A percentile compares a stretch with the other conserved stretches of the same genome.
phyloP scores from a whole-genome alignment of 148 eudicot genomes.

The Agrostemma githago region DNA sequence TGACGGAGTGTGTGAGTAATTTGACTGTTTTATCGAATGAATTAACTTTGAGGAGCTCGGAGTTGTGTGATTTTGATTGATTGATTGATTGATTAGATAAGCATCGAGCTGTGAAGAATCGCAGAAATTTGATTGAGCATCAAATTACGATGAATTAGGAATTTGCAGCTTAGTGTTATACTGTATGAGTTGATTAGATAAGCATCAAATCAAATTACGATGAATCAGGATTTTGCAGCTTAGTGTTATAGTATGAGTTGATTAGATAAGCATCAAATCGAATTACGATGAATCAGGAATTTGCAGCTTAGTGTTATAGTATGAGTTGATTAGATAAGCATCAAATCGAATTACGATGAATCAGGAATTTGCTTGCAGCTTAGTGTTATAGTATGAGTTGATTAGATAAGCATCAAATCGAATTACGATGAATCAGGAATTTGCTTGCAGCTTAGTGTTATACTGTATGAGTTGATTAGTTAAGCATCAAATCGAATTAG shows the following conservation, averaged over 20 bases:
- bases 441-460: too few species aligned
- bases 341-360: background rate
- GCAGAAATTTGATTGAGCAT: background rate
- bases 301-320: background rate
- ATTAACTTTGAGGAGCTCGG: background rate
- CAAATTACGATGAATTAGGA: background rate
- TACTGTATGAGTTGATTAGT: too few species aligned
- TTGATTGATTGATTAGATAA: background rate
- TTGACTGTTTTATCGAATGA: background rate
- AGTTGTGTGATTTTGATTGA: background rate
- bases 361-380: background rate
- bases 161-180: background rate
- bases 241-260: background rate
- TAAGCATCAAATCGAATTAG: too few species aligned
- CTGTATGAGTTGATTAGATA: conserved; percentile 6
- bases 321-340: background rate
- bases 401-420: too few species aligned
- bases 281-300: background rate
- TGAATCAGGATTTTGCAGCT: background rate
- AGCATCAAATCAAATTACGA: background rate
- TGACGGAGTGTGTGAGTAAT: background rate
- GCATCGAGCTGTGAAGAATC: background rate
- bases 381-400: background rate
- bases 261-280: too few species aligned
- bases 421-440: background rate